Base-by-base conservation (phyloP, 305 asterid species). In the Rubia peregrina region DNA sequence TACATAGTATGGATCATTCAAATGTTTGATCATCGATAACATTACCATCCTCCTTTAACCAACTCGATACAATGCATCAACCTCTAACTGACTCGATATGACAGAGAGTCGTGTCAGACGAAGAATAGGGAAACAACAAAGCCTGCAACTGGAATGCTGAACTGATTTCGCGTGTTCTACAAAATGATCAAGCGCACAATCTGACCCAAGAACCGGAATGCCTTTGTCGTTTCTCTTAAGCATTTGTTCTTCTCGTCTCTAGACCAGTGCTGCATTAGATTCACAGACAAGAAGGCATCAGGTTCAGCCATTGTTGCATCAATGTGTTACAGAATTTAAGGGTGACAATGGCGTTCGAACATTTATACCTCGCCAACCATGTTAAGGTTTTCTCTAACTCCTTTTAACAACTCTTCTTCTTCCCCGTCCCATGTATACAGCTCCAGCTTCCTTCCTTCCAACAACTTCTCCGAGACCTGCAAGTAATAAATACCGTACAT, bases 151-250 rank as follows among this genome's bases (percentile, higher is more conserved):
- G 71, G 30, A 30, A 12, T 22, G 46, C 38, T 38, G 40, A 14
- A 44, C 62, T 10, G 40, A 53, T n/a, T 33, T 26, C 55, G 40
- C 55, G 8, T 66, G 46, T 30, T 75, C 83, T 68, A 84, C 80
- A 85, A 78, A 72, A 92, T 83, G 78, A 92, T 92, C 62, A 92
- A 80, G 69, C 97, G 86, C 59, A 90, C 87, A 13, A 92, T 90
- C 83, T 90, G 97, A 76, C 95, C 96, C 69, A 93, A 79, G 77
- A 71, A 90, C 41, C 95, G 91, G 80, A 88, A 90, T 55, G 95
- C 86, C 82, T 93, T 93, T 6, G 95, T 85, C 55, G 88, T 71
- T 86, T 93, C 97, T 73, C 89, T 87, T 44, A 93, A 71, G 76
- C 97, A 90, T 82, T 77, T 90, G 74, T 86, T 93, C 71, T 86